Base-by-base conservation (phyloP, 306 rosid species). In the Vachellia collinsii region DNA sequence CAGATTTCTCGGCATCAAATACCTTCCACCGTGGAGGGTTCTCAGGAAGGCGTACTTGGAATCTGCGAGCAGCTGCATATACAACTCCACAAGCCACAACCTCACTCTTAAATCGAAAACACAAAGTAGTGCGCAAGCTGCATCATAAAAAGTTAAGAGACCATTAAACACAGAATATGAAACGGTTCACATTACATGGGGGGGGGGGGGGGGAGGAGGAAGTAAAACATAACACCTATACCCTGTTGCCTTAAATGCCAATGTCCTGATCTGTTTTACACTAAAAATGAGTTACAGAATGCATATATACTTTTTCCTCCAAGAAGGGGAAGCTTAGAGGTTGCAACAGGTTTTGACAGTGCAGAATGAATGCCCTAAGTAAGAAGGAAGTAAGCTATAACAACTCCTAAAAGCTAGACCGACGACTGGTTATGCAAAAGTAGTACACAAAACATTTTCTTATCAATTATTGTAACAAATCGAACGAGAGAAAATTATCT, bases 21-120 rank as follows among this genome's bases (percentile, higher is more conserved):
- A 91, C 94, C 87, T 89, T 95, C 98, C 98, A 95, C 99, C 98
- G 93, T 14, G 98, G 98, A 36, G 97, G 98, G 84, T 88, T 92
- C 90, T 95, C 97, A 39, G 98, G 99, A 78, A 95, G 98, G 76
- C 98, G 91, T 71, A 95, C 98, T 61, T 89, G 92, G 87, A 91
- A 91, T 83, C 98, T 87, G 14, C 99, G 90, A 48, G 98, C 98
- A 74, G 98, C 98, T 69, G 94, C 98, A 89, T 93, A 90, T 48
- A 93, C 97, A 70, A 90, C 99, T 83, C 98, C 98, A 81, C 98
- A 95, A 77, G 99, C 99, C 76, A 95, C 97, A 75, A 96, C 98
- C 88, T 95, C 99, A 58, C 98, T 93, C 90, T 89, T 95, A 85
- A 95, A 95, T 79, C 96, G 90, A 77, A 95, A 97, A 67, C 97